Percentiles rank a stretch among this genome's conserved stretches.
Evolutionary conservation across 345 rosid species (phyloP).

Genomic region (Corchorus olitorius): DNA sequence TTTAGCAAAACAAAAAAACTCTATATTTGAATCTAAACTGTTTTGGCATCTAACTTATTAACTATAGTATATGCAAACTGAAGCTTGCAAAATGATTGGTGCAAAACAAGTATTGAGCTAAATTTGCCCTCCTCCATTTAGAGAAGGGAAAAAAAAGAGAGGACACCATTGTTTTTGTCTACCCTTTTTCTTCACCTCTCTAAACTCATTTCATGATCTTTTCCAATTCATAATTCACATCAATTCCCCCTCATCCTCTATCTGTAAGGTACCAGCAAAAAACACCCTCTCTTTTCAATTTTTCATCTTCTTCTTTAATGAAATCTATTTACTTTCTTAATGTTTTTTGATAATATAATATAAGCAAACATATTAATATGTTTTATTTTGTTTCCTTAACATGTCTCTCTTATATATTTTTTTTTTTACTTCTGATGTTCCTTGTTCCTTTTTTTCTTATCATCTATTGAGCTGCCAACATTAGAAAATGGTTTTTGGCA

Average conservation of each 20-base stretch:
- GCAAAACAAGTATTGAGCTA: constrained; percentile 18
- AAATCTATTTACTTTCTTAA: background rate
- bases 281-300: background rate
- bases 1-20: background rate
- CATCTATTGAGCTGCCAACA: background rate
- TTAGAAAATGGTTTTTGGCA: no score
- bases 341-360: no score
- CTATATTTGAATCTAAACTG: background rate
- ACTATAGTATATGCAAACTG: constrained; percentile 6
- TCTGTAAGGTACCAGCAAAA: constrained; percentile 24
- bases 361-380: no score
- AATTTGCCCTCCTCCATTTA: constrained; percentile 13
- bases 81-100: constrained; percentile 28
- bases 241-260: constrained; percentile 31
- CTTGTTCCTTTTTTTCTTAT: background rate
- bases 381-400: no score
- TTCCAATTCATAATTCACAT: background rate
- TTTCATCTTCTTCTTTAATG: background rate
- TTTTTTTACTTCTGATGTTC: background rate
- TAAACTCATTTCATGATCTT: background rate
- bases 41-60: background rate
- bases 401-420: background rate
- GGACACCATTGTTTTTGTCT: constrained; percentile 8
- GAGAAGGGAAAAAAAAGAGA: constrained; percentile 11
- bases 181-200: background rate